These are phyloP conservation scores for Diaporthe ampelina DNA, from an alignment of 2,329 filamentous ascomycete species.

Conservation along the genomic window DNA sequence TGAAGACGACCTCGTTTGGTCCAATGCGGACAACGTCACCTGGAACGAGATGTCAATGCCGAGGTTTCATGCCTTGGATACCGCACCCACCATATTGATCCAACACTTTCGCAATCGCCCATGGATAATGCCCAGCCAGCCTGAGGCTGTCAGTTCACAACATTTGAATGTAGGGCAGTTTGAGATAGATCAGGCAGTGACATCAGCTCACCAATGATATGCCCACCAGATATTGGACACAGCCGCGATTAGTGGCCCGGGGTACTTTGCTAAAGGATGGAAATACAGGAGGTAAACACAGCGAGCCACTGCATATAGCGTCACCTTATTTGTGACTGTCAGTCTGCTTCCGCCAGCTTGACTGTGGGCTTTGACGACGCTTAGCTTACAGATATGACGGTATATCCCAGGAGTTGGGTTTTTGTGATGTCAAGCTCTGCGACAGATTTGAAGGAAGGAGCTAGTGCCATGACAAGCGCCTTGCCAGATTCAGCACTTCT, in stretches of 20 bases:
- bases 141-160: neutral
- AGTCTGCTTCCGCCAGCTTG: neutral
- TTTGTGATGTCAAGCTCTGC: neutral
- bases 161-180: neutral
- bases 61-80: too few species aligned
- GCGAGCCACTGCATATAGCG: neutral
- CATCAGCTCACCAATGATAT: slow-evolving; percentile 17
- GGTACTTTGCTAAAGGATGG: slow-evolving; percentile 22
- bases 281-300: slow-evolving; percentile 21
- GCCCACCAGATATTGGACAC: slow-evolving; percentile 26
- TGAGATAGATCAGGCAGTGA: neutral
- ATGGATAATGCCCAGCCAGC: slow-evolving; percentile 19
- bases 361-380: too few species aligned
- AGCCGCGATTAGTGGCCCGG: slow-evolving; percentile 16
- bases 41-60: neutral
- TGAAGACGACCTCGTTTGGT: slow-evolving; percentile 30
- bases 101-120: slow-evolving; percentile 11
- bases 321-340: neutral
- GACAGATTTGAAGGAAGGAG: neutral
- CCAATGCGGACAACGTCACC: slow-evolving; percentile 25
- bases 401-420: neutral
- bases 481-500: neutral
- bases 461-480: neutral
- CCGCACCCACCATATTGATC: slow-evolving; percentile 4
- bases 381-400: neutral